Evolutionary conservation across 2,329 filamentous ascomycete species (phyloP), one percentile per base, ranked within the genome.

Genomic region (Leptographium flavum): DNA sequence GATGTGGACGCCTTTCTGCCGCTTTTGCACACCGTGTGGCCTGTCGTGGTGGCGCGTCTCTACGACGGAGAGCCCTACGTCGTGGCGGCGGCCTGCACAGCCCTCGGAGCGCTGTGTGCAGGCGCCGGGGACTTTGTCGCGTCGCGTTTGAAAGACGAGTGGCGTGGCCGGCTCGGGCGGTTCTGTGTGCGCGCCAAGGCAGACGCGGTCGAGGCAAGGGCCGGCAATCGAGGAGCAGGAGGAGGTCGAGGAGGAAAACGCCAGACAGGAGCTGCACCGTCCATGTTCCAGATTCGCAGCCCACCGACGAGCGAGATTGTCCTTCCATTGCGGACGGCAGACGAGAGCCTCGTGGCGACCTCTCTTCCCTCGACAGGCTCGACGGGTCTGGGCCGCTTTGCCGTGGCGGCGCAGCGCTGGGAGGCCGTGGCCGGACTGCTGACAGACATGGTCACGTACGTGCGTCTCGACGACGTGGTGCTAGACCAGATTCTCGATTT

Each of bases 21-120:
- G 0, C 71, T 96, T 0, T 79, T 96, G 53, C 92, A 96, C 60
- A 81, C 83, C 3, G 68, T 96, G 8, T 98, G 90, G 90, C 87
- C 88, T 0, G 81, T 93, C 7, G 66, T 94, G 5, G 65, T 81
- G 2, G 68, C 71, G n/a, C 71, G 79, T 22, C 66, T 87, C 6
- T 74, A 78, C 52, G 83, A 87, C 51, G 52, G 63, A 4, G 80
- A 87, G 58, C 65, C 75, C 0, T 83, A 79, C 56, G 74, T 95
- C 10, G 73, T 74, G 3, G 72, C 82, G 9, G 76, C 80, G 15
- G 80, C 87, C 6, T 79, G 86, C 47, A 70, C 78, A 14, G 74
- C 85, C 1, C 67, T 96, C 3, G 67, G 67, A 2, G 66, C 72
- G 11, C 70, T 95, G 46, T 93, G 86, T 57, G 65, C 67, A 46